Evolutionary conservation across 495 filamentous ascomycete genomes (phyloP).

Genomic region (Penicillium verhagenii): DNA sequence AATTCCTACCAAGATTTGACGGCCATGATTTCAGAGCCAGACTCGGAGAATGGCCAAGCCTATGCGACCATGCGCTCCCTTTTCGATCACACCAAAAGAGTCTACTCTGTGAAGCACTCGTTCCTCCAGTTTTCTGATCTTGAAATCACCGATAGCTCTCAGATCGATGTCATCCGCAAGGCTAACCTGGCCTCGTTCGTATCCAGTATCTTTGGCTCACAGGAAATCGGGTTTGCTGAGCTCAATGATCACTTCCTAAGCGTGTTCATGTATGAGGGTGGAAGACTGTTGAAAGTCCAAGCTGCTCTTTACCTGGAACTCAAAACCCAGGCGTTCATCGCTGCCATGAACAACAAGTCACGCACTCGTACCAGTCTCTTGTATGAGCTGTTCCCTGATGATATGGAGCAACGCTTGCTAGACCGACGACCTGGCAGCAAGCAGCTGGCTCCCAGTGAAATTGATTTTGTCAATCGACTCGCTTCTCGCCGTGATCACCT

Average conservation of each 20-base stretch:
- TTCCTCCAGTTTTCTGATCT: slow-evolving; percentile 74
- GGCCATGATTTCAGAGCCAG: slow-evolving; percentile 65
- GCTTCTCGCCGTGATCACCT: slow-evolving; percentile 66
- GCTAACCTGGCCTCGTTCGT: slow-evolving; percentile 87
- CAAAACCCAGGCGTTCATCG: slow-evolving; percentile 84
- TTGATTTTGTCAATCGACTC: slow-evolving; percentile 67
- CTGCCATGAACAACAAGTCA: slow-evolving; percentile 64
- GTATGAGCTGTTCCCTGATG: slow-evolving; percentile 69
- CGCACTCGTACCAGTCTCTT: slow-evolving; percentile 65
- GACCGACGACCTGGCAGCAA: slow-evolving; percentile 63
- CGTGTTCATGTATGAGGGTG: slow-evolving; percentile 77
- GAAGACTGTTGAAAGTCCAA: slow-evolving; percentile 67
- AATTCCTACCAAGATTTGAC: slow-evolving; percentile 71
- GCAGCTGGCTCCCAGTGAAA: slow-evolving; percentile 66
- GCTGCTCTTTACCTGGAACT: slow-evolving; percentile 75
- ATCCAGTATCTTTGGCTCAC: slow-evolving; percentile 75
- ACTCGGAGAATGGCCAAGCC: slow-evolving; percentile 76
- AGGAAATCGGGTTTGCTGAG: slow-evolving; percentile 79
- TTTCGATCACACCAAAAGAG: slow-evolving; percentile 77
- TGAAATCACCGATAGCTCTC: slow-evolving; percentile 63
- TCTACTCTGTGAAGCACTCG: slow-evolving; percentile 67
- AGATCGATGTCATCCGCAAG: slow-evolving; percentile 75
- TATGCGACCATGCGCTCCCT: slow-evolving; percentile 76
- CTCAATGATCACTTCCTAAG: slow-evolving; percentile 82
- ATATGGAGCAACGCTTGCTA: slow-evolving; percentile 63